Base-by-base conservation (phyloP, 495 filamentous ascomycete genomes). In the Alectoria sarmentosa region DNA sequence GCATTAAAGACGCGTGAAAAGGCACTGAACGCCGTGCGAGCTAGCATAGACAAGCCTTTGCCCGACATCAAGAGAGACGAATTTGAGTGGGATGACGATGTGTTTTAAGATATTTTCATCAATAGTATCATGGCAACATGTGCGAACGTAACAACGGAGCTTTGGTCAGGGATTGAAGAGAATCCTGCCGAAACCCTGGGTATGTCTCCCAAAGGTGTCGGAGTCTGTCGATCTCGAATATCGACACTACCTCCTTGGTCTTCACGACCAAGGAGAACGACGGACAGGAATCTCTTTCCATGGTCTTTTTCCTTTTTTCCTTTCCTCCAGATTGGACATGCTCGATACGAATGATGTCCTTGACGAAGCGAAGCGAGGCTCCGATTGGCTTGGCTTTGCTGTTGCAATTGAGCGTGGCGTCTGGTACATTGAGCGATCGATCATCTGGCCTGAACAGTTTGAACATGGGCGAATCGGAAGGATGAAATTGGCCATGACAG, bases 21-120 rank as follows among this genome's bases (percentile, higher is more conserved):
- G 52, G 10, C 15, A 34, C 34, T 7, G 23, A 32, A 60, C 26
- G 26, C 37, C n/a, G 2, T 26, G 67, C 17, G 71, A 61, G 30
- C 52, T 15, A 34, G 52, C 8, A 6, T 34, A 17, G 76, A 78
- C 32, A 75, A 66, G 30, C 74, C 73, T 65, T 70, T 70, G 28
- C 66, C 68, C 10, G 62, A 60, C 8, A 66, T 67, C 17, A 62
- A 69, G 60, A 48, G 61, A 9, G 65, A 77, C 65, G 67, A 75
- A 26, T 82, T 75, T 42, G 69, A 73, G 23, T 83, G 80, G 80
- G 75, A 74, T 0, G 77, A 79, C 48, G 79, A 81, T 68, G 74
- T 81, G 17, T 82, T 82, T 60, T 82, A n/a, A n/a, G n/a, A n/a
- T n/a, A n/a, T n/a, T n/a, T n/a, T n/a, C n/a, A n/a, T n/a, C n/a